Base-by-base conservation (phyloP, 305 asterid species). In the Fraxinus sp. region DNA sequence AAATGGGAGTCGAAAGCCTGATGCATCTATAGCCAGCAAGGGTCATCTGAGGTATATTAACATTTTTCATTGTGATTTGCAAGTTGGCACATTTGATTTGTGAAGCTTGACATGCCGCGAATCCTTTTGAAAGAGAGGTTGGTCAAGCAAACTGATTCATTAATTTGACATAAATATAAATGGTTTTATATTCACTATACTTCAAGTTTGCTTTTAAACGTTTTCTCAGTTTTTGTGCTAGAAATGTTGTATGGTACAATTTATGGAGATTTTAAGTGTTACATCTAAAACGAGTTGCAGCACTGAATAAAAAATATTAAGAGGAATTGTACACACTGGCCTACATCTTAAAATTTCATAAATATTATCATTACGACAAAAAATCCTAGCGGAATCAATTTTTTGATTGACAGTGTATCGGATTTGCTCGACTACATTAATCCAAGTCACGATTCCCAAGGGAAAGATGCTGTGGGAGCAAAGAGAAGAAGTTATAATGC, bases 21-120 rank as follows among this genome's bases (percentile, higher is more conserved):
- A 96, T 90, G 97, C 99, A 78, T 94, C 98, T 59, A 96, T 96
- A 87, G 98, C 99, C 86, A 96, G 98, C 95, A 96, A 96, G 89
- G 99, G 99, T 81, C 99, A 96, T 88, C 90, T 96, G 81, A 96
- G 99, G 98, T 92, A 89, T 86, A 80, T 81, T 77, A 78, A 16
- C 82, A 20, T 59, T 83, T 72, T 71, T 77, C 68, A 75, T 68
- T 64, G 16, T 72, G 79, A 83, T 68, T 68, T 82, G 55, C 57
- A 73, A 73, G 37, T 43, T 22, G 30, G 64, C 80, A 79, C 86
- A 66, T 77, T 75, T 66, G 35, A 57, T 39, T 35, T 55, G 36
- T 80, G 77, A 73, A 68, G 33, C 71, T 62, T 22, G 71, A 62
- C 71, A 9, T 62, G 71, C 16, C 0, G 71, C 4, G 14, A 55